Base-by-base conservation (phyloP, 1,284 basidiomycete species). In the Peniophora sp. region DNA sequence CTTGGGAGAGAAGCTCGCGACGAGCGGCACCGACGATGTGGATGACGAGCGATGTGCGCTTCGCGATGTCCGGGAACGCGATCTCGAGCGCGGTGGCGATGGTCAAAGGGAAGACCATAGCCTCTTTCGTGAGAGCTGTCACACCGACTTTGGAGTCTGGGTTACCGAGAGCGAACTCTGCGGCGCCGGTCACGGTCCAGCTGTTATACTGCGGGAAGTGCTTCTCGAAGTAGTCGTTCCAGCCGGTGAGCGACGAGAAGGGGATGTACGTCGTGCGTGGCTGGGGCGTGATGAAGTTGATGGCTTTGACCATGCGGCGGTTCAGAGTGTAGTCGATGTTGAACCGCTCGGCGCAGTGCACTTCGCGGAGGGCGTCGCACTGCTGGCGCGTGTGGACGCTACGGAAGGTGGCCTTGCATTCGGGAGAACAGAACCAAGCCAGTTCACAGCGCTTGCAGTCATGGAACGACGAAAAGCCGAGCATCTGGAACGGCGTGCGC, bases 1-100 rank as follows among this genome's bases (percentile, higher is more conserved):
- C 51, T n/a, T 46, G 36, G 3, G 17, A 17, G 6, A 11, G 0
- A 1, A 49, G 9, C 24, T 58, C 56, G 11, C 43, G 53, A 3
- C 1, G 2, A 10, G 43, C 48, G 2, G 55, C 55, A 12, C 41
- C 56, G 16, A 58, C 55, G 25, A 58, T 43, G 50, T 58, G 56
- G 23, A 58, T 53, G 24, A 51, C 51, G 1, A 58, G 49, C 17
- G 43, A 45, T 2, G 38, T 46, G 20, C 54, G 54, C 36, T 35
- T 47, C 19, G 34, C 23, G 11, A 55, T 49, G 45, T 54, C 49
- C 6, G 47, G 32, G 39, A 17, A 41, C 20, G 20, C 20, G 9
- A 46, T 20, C 36, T 56, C 56, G 32, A 56, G 43, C n/a, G 52
- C 56, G 10, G 41, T 34, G 45, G 55, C 39, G 43, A 58, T 10